These are phyloP conservation scores for Beauveria caledonica DNA, from an alignment of 2,329 filamentous ascomycete species.

Conservation along the genomic window DNA sequence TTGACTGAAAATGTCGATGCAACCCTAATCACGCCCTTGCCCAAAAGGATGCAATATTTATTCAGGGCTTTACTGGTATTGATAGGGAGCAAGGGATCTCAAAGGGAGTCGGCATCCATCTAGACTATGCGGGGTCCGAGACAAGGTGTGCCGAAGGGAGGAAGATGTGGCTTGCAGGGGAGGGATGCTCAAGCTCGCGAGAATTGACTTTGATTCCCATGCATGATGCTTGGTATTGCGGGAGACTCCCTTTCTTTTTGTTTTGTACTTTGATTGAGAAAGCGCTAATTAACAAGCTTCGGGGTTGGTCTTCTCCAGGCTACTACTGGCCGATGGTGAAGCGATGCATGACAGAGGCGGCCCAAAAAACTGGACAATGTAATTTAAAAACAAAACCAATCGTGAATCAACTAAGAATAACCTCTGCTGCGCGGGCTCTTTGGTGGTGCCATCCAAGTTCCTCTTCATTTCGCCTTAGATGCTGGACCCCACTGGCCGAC, in stretches of 20 bases:
- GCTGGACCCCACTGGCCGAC: not conserved
- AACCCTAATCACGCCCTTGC: too few relatives aligned
- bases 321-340: not conserved
- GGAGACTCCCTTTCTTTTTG: too few relatives aligned
- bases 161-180: too few relatives aligned
- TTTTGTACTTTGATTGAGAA: too few relatives aligned
- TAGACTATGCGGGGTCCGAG: not conserved
- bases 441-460: not conserved
- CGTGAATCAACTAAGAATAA: not conserved
- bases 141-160: not conserved
- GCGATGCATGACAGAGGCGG: not conserved
- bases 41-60: too few relatives aligned
- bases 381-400: not conserved
- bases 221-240: not conserved
- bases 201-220: not conserved
- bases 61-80: too few relatives aligned
- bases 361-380: not conserved
- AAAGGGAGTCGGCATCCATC: not conserved
- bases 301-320: too few relatives aligned
- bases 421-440: not conserved
- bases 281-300: not conserved
- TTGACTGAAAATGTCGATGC: too few relatives aligned
- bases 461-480: conserved; percentile 4
- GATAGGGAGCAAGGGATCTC: too few relatives aligned
- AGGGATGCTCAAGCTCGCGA: too few relatives aligned